Evolutionary conservation across 2,329 filamentous ascomycete genomes (phyloP).

Genomic region (Colletotrichum brevisporum): DNA sequence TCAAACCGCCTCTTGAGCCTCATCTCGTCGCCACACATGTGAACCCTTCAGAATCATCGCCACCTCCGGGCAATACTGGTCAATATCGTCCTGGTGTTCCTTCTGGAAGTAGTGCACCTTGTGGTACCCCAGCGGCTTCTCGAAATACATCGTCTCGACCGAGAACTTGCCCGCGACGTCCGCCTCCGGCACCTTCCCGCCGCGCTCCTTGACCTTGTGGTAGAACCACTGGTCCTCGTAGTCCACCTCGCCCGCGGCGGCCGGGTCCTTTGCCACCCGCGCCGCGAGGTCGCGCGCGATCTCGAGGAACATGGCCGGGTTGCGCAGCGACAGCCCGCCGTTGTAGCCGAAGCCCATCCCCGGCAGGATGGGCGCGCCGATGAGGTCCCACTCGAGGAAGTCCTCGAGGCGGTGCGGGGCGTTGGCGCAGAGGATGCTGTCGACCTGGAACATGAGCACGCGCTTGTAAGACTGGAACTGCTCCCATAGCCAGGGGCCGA

Average conservation of each 20-base stretch:
- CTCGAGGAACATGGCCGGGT: constrained; percentile 46
- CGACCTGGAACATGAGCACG: constrained; percentile 56
- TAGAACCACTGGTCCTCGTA: constrained; percentile 49
- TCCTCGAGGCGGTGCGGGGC: constrained; percentile 49
- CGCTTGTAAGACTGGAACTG: constrained; percentile 50
- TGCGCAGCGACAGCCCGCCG: constrained; percentile 51
- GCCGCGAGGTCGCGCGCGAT: constrained; percentile 38
- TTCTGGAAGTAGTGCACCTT: constrained; percentile 45
- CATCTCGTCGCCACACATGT: not conserved
- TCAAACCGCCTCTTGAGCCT: no score
- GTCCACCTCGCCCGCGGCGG: constrained; percentile 8
- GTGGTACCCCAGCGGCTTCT: constrained; percentile 47
- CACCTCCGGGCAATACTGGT: constrained; percentile 50
- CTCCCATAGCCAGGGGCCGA: constrained; percentile 54
- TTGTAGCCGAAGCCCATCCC: constrained; percentile 47
- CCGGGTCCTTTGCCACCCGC: not conserved
- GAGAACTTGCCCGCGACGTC: constrained; percentile 45
- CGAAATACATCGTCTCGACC: constrained; percentile 45
- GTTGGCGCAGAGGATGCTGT: constrained; percentile 54
- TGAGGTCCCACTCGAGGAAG: constrained; percentile 52
- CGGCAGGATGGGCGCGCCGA: constrained; percentile 49
- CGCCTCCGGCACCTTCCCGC: constrained; percentile 42
- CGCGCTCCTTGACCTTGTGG: constrained; percentile 42
- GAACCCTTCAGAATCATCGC: constrained; percentile 36
- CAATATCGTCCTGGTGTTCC: constrained; percentile 45